A percentile compares a stretch with the other conserved stretches of the same genome.
Conservation (phyloP, 2,329 filamentous ascomycete genomes). For the Phialophora chinensis region DNA sequence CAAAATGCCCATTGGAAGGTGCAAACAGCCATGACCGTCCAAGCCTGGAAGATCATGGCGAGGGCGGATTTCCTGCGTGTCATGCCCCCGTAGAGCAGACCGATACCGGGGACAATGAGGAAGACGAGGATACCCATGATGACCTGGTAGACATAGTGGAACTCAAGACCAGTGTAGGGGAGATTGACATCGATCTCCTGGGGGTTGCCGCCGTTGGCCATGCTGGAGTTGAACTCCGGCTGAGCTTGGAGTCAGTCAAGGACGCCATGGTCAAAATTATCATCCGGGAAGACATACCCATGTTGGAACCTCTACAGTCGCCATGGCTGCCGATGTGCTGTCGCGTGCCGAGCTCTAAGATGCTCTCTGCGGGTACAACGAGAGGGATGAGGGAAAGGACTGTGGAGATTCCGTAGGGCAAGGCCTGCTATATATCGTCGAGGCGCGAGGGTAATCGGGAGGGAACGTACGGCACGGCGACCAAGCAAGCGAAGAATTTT, state of each 20-base stretch:
- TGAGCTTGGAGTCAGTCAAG: slow-evolving; percentile 12
- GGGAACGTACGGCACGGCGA: slow-evolving; percentile 9
- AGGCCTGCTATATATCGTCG: slow-evolving; percentile 22
- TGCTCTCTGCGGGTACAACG: background rate
- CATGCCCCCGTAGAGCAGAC: slow-evolving; percentile 68
- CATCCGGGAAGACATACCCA: slow-evolving; percentile 5
- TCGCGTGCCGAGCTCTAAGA: background rate
- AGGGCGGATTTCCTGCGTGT: slow-evolving; percentile 67
- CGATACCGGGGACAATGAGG: slow-evolving; percentile 71
- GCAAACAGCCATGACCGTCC: slow-evolving; percentile 61
- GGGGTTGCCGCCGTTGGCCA: slow-evolving; percentile 62
- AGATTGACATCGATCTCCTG: slow-evolving; percentile 61
- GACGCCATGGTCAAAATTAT: background rate
- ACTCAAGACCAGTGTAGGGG: slow-evolving; percentile 65
- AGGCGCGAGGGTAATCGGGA: background rate
- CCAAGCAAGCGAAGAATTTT: slow-evolving; percentile 4
- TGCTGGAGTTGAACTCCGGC: slow-evolving; percentile 44
- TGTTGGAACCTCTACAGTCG: slow-evolving; percentile 22
- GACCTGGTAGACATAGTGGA: slow-evolving; percentile 65
- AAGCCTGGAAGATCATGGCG: slow-evolving; percentile 66
- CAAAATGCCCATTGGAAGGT: slow-evolving; percentile 66
- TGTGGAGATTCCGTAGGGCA: slow-evolving; percentile 10
- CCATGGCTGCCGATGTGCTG: slow-evolving; percentile 21
- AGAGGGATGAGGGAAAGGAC: slow-evolving; percentile 10
- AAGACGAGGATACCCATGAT: slow-evolving; percentile 67